A percentile compares a stretch with the other conserved stretches of the same genome.
These are phyloP conservation scores for Schwanniomyces occidentalis DNA, from an alignment of 805 yeast genomes.

Conservation along the genomic window DNA sequence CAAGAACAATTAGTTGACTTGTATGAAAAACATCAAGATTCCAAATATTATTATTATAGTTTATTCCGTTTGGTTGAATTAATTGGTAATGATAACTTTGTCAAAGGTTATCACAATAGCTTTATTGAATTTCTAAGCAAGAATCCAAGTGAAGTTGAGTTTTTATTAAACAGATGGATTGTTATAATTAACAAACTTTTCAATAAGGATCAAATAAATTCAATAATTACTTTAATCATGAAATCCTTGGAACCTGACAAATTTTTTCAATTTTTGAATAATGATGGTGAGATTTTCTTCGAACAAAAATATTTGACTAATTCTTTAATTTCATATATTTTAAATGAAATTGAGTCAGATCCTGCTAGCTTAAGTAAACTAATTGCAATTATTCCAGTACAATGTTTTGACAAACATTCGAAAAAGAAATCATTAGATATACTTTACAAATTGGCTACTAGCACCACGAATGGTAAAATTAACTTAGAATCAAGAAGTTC, in stretches of 20 bases:
- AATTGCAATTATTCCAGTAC: slow-evolving; percentile 44
- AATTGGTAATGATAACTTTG: slow-evolving; percentile 16
- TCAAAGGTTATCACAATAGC: slow-evolving; percentile 7
- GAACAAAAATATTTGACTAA: slow-evolving; percentile 47
- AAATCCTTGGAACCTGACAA: slow-evolving; percentile 4
- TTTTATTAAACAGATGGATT: slow-evolving; percentile 53
- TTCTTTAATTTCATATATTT: slow-evolving; percentile 22
- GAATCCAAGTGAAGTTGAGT: slow-evolving; percentile 10
- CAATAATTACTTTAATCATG: slow-evolving; percentile 29
- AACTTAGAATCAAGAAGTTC: slow-evolving; percentile 15
- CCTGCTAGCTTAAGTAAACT: slow-evolving; percentile 3
- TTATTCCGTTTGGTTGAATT: slow-evolving; percentile 54
- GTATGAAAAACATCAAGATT: slow-evolving; percentile 1
- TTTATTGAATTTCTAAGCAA: slow-evolving; percentile 14
- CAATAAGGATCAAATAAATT: slow-evolving; percentile 23
- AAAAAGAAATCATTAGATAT: slow-evolving; percentile 16
- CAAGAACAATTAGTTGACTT: slow-evolving; percentile 2
- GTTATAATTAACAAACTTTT: slow-evolving; percentile 44
- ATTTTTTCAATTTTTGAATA: slow-evolving; percentile 13
- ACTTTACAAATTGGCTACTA: slow-evolving; percentile 8
- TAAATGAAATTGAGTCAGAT: slow-evolving; percentile 6
- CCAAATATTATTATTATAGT: slow-evolving; percentile 30
- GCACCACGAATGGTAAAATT: slow-evolving; percentile 1
- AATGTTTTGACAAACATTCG: slow-evolving; percentile 38
- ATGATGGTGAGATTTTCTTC: slow-evolving; percentile 39